phyloP scores from a whole-genome alignment of 169 alveolate genomes.

The Cryptosporidium ryanae region DNA sequence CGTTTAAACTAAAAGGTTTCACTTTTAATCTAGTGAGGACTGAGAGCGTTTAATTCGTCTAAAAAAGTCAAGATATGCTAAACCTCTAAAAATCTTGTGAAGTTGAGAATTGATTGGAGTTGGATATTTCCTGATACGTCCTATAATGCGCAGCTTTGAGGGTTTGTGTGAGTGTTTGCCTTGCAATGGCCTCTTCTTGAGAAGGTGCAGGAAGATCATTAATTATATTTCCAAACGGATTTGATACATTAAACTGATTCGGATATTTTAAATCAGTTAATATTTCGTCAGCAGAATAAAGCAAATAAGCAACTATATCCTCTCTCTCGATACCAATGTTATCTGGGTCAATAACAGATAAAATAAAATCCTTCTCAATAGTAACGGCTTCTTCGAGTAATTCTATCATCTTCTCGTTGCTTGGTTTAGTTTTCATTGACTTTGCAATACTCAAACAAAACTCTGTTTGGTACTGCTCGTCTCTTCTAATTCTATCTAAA shows the following conservation, averaged over 20 bases:
- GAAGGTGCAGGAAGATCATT: conserved; percentile 69
- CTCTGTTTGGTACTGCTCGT: conserved; percentile 80
- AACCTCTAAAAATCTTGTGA: conserved; percentile 46
- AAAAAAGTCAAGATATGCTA: background rate
- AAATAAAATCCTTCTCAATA: conserved; percentile 78
- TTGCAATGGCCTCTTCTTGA: conserved; percentile 72
- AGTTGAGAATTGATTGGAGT: conserved; percentile 45
- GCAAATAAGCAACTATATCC: conserved; percentile 77
- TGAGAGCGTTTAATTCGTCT: too few species aligned
- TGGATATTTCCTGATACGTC: conserved; percentile 59
- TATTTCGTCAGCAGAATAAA: conserved; percentile 78
- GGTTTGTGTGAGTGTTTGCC: conserved; percentile 71
- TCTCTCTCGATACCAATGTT: conserved; percentile 76
- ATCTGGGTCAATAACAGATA: conserved; percentile 75
- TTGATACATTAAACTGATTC: conserved; percentile 76
- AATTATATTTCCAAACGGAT: conserved; percentile 73
- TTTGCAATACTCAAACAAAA: conserved; percentile 80
- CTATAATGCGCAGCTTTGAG: conserved; percentile 55
- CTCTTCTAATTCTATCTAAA: conserved; percentile 79
- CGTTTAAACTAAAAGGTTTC: too few species aligned
- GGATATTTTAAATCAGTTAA: conserved; percentile 77
- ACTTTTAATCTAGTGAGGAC: too few species aligned
- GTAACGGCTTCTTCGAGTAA: conserved; percentile 77
- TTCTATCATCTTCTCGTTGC: conserved; percentile 77
- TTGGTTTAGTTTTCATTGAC: conserved; percentile 78